Base-by-base conservation (phyloP, 2,329 filamentous ascomycete species). In the Colletotrichum paranaense region DNA sequence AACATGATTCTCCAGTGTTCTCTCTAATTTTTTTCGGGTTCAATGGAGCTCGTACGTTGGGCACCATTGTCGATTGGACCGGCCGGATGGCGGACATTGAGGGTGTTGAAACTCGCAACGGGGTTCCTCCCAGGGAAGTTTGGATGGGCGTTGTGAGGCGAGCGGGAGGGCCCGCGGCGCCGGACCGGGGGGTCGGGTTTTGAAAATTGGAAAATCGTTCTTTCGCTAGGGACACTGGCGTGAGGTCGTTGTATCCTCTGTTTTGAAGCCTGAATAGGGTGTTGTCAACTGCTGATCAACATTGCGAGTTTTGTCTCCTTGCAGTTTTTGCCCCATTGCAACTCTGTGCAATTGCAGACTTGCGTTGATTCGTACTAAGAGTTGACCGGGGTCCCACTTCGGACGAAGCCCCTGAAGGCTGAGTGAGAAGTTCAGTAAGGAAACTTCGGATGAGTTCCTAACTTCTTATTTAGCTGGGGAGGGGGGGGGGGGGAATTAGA, bases 151-250 rank as follows among this genome's bases (percentile, higher is more conserved):
- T 16, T 35, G 24, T 56, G 24, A 68, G 59, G 46, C 59, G 70
- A 64, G 59, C 70, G 70, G 70, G 59, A 73, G 55, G 53, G 66
- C 42, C 66, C 66, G 70, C 55, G 59, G 60, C n/a, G 60, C 35
- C 55, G 32, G 66, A 24, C 67, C 60, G 42, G 55, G 64, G 64
- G 35, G 28, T 52, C 26, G 57, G 42, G 59, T 28, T n/a, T 5
- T 38, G 22, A 7, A 16, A 42, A 8, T 22, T 30, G 8, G 22
- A 30, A n/a, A 24, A 55, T 58, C 12, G 26, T 52, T 60, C 38
- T 42, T 49, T 49, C 16, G 42, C 19, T n/a, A 12, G 56, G 65
- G 30, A 19, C 26, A 42, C 42, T 55, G 46, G 46, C 38, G 9
- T 55, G 16, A 35, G 30, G 57, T 16, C 46, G 28, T 38, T 52